Evolutionary conservation across 208 protist genomes (phyloP), one percentile per base, ranked within the genome.

Genomic region (Willaertia magna): DNA sequence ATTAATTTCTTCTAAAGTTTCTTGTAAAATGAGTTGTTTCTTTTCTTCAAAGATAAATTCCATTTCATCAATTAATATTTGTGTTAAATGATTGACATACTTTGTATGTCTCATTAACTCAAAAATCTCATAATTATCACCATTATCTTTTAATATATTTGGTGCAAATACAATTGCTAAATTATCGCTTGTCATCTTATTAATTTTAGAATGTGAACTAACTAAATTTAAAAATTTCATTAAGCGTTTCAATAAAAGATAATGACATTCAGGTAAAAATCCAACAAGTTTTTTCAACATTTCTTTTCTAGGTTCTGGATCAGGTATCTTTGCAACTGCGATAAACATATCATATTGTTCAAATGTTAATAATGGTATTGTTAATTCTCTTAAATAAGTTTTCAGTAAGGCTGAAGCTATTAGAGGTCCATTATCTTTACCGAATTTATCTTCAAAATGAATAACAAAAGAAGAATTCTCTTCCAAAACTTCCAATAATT

Each of bases 141-240:
- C 55, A 34, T 26, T 18, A 44, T 76, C 67, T 44, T 34, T 76
- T 30, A 84, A 61, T 6, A 84, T 40, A 43, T 40, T 84, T n/a
- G 79, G 79, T 44, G 79, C 47, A 67, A 84, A 84, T n/a, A 84
- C 79, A 67, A 84, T 67, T 3, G 79, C 79, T 2, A 84, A 34
- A 84, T 84, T 84, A 11, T 44, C 34, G 2, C 34, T 3, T n/a
- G 46, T 84, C 79, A 84, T 84, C 43, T 39, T 16, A 39, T 84
- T 84, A 7, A 3, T 18, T 11, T 44, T 22, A 0, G 46, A 67
- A 47, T 47, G 46, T 43, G 6, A n/a, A 4, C 34, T 43, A 0
- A 83, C 46, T 2, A 39, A 20, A 55, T 55, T 14, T 26, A 51
- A 83, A 55, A 83, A 83, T 18, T 40, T 11, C 12, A 4, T 39